Percentiles rank a stretch among this genome's conserved stretches.
These are phyloP conservation scores for Rubus idaeus DNA, from an alignment of 306 rosid species.

Conservation along the genomic window DNA sequence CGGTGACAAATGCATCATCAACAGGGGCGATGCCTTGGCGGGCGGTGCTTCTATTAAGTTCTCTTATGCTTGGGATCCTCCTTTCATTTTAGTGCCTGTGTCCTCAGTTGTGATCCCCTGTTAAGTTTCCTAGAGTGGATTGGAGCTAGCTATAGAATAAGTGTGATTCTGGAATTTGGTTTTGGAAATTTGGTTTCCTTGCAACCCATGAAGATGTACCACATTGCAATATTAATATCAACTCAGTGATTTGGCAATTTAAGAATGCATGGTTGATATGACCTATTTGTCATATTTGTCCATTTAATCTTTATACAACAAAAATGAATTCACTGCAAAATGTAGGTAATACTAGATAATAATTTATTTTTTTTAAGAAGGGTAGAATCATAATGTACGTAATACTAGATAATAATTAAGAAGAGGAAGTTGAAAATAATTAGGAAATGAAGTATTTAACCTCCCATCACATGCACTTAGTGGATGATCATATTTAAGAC, in stretches of 20 bases:
- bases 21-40: neutral
- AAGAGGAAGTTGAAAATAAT: no score
- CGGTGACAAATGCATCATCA: neutral
- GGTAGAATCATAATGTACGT: no score
- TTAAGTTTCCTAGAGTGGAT: neutral
- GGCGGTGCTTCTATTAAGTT: neutral
- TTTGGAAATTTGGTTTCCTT: neutral
- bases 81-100: neutral
- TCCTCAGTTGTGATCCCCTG: neutral
- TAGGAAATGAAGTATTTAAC: no score
- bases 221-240: neutral
- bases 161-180: neutral
- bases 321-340: no score
- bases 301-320: no score
- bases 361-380: no score
- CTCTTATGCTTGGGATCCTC: constrained; percentile 11
- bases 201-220: neutral
- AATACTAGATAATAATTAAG: no score
- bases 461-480: no score
- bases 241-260: neutral
- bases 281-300: no score
- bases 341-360: no score
- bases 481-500: no score
- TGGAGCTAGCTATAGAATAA: neutral
- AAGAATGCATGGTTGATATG: no score